Evolutionary conservation across 2,329 filamentous ascomycete species (phyloP).

Genomic region (Penicillium sp.): DNA sequence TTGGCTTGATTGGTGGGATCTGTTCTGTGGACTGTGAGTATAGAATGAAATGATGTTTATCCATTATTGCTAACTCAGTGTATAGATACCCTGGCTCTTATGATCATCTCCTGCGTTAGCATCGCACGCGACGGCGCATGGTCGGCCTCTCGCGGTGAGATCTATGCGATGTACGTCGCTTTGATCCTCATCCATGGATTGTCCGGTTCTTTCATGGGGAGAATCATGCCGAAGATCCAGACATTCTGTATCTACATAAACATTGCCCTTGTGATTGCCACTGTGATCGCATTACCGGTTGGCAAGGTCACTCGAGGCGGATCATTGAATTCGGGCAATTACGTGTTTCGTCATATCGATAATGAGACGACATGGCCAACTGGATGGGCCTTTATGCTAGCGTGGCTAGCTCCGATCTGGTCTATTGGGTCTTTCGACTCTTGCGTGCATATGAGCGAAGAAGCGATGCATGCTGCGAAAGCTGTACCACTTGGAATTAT

Average conservation of each 20-base stretch:
- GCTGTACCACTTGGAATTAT: conserved; percentile 59
- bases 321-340: conserved; percentile 40
- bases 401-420: conserved; percentile 64
- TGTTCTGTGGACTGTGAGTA: conserved; percentile 59
- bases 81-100: conserved; percentile 30
- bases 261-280: conserved; percentile 55
- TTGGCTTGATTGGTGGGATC: conserved; percentile 60
- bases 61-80: not conserved
- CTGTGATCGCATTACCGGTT: conserved; percentile 58
- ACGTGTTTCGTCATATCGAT: conserved; percentile 57
- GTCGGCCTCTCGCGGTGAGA: conserved; percentile 55
- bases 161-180: conserved; percentile 59
- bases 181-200: conserved; percentile 57
- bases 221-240: conserved; percentile 61
- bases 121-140: conserved; percentile 58
- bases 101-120: conserved; percentile 56
- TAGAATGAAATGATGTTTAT: not conserved
- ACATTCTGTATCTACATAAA: conserved; percentile 58
- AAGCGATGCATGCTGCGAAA: conserved; percentile 60
- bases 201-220: conserved; percentile 53
- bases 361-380: conserved; percentile 61
- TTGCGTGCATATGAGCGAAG: conserved; percentile 62
- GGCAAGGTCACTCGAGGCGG: conserved; percentile 39
- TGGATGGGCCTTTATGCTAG: conserved; percentile 60
- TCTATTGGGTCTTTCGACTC: conserved; percentile 56